Percentiles rank a stretch among this genome's conserved stretches.
Conservation (phyloP, 2,329 filamentous ascomycete genomes). For the Fusarium sp. region DNA sequence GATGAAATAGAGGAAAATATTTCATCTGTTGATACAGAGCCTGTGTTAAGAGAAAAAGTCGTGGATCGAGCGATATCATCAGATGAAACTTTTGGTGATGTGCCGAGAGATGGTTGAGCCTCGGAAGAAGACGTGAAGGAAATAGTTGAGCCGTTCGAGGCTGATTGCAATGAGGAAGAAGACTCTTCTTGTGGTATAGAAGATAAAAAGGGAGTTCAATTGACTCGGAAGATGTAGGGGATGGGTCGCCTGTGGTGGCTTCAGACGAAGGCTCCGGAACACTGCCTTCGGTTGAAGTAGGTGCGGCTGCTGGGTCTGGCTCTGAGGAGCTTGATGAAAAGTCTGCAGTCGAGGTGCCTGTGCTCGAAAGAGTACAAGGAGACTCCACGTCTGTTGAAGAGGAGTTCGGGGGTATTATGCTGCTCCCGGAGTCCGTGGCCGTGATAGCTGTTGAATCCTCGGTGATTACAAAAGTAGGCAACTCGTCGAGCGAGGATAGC, state of each 20-base stretch:
- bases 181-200: background rate
- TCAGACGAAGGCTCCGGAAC: background rate
- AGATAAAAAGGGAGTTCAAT: background rate
- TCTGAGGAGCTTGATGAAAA: background rate
- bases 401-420: background rate
- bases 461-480: background rate
- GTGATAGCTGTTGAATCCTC: background rate
- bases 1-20: background rate
- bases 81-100: background rate
- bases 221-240: background rate
- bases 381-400: background rate
- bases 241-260: background rate
- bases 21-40: background rate
- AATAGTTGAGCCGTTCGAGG: background rate
- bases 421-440: background rate
- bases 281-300: background rate
- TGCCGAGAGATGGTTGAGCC: background rate
- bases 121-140: background rate
- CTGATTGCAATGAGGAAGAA: background rate
- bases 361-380: background rate
- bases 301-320: background rate
- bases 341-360: rapidly evolving
- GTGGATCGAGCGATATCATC: background rate
- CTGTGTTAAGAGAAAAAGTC: background rate
- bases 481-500: background rate